These are phyloP conservation scores for Collybiopsis luxurians DNA, from an alignment of 768 basidiomycete species.

Conservation along the genomic window DNA sequence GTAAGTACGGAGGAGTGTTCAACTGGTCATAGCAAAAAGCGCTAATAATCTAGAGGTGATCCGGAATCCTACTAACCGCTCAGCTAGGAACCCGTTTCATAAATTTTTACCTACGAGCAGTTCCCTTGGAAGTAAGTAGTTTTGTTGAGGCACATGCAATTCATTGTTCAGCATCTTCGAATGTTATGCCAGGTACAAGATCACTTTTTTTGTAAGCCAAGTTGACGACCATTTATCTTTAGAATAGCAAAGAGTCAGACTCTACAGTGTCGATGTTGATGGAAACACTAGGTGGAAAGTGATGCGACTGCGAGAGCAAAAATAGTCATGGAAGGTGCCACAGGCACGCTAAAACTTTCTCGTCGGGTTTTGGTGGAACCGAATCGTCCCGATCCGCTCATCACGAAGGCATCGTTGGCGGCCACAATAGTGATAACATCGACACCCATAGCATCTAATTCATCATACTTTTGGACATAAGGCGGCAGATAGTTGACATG, in stretches of 20 bases:
- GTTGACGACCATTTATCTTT: constrained; percentile 52
- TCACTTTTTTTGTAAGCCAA: no score
- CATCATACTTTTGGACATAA: constrained; percentile 63
- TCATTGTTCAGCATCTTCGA: no score
- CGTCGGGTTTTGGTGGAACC: constrained; percentile 23
- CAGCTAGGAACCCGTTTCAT: no score
- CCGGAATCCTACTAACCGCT: no score
- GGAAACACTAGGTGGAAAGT: neutral
- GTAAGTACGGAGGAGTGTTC: no score
- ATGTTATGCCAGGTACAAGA: no score
- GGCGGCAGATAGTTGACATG: constrained; percentile 56
- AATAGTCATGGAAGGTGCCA: neutral
- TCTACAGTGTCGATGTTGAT: constrained; percentile 33
- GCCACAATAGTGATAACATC: constrained; percentile 67
- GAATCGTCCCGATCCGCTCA: constrained; percentile 58
- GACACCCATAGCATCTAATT: constrained; percentile 77
- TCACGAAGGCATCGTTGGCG: constrained; percentile 80
- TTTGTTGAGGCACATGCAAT: no score
- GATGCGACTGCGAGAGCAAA: neutral
- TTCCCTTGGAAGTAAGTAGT: no score
- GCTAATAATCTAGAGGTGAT: no score
- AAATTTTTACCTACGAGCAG: no score
- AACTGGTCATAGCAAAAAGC: no score
- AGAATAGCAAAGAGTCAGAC: constrained; percentile 56
- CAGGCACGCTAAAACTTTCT: neutral